Conservation (phyloP, 2,329 filamentous ascomycete species). For the Colletotrichum graminicola region DNA sequence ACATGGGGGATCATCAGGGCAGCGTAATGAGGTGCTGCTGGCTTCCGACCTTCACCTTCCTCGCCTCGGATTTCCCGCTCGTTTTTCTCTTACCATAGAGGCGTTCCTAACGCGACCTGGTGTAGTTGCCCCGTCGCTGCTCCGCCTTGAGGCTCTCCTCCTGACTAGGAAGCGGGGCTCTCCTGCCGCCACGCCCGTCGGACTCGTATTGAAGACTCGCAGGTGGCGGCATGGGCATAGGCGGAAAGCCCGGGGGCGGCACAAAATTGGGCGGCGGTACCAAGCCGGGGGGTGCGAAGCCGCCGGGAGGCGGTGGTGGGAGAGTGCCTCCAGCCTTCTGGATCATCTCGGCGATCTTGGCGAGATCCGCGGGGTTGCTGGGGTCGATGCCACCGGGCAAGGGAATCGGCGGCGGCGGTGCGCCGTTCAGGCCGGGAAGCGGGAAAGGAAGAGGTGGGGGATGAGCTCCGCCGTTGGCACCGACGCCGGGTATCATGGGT, state of each 20-base stretch:
- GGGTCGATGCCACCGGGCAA: constrained; percentile 68
- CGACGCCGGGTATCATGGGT: constrained; percentile 65
- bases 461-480: constrained; percentile 53
- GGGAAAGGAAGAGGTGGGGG: constrained; percentile 67
- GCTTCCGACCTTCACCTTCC: neutral
- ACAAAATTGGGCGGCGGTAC: constrained; percentile 60
- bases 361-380: constrained; percentile 71
- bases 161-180: constrained; percentile 84
- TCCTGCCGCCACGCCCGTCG: constrained; percentile 56
- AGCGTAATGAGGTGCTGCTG: neutral
- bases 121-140: constrained; percentile 75
- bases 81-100: constrained; percentile 2
- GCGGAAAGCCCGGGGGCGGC: constrained; percentile 58
- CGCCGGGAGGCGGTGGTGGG: constrained; percentile 59
- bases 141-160: constrained; percentile 84
- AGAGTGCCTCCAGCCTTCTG: constrained; percentile 73
- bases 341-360: constrained; percentile 73
- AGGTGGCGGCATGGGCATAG: constrained; percentile 50
- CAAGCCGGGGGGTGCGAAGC: constrained; percentile 60
- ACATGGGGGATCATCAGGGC: neutral
- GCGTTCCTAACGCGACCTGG: constrained; percentile 51
- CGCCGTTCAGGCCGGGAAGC: constrained; percentile 62
- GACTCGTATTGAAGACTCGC: constrained; percentile 47
- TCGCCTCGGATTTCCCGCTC: neutral
- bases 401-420: constrained; percentile 58